Percentiles rank a stretch among this genome's conserved stretches.
phyloP scores from a whole-genome alignment of 2,329 filamentous ascomycete genomes.

The Didymosphaeria variabile region DNA sequence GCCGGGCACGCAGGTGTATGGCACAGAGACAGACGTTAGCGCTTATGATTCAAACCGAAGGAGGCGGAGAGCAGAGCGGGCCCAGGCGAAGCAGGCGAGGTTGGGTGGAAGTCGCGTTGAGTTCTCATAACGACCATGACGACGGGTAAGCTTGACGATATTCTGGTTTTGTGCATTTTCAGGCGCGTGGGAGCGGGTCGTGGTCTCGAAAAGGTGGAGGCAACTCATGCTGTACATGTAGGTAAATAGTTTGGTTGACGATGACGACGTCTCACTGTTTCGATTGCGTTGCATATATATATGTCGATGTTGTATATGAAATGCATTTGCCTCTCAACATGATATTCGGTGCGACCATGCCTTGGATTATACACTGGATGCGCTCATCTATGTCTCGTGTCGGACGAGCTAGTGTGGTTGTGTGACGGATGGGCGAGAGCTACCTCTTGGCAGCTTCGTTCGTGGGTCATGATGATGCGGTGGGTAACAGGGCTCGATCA shows the following conservation, averaged over 20 bases:
- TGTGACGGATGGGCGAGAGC: neutral
- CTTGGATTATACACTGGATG: too few species aligned
- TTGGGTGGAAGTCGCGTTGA: slow-evolving; percentile 50
- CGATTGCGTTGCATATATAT: neutral
- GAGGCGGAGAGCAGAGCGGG: slow-evolving; percentile 50
- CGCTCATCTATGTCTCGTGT: neutral
- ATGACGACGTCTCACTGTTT: neutral
- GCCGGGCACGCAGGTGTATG: slow-evolving; percentile 44
- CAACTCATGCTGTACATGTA: neutral
- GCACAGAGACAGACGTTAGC: slow-evolving; percentile 51
- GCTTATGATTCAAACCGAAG: slow-evolving; percentile 51
- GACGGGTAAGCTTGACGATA: slow-evolving; percentile 10
- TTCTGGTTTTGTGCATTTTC: slow-evolving; percentile 10
- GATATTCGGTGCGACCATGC: too few species aligned
- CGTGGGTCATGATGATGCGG: slow-evolving; percentile 3
- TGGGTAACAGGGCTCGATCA: neutral
- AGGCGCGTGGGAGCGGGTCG: neutral
- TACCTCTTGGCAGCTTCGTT: neutral
- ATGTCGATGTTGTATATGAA: neutral
- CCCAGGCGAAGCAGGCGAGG: slow-evolving; percentile 48
- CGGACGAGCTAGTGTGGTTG: neutral
- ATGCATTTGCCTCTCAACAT: too few species aligned
- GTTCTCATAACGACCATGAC: slow-evolving; percentile 43
- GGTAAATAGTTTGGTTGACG: neutral
- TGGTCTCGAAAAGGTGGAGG: neutral